A percentile compares a stretch with the other conserved stretches of the same genome.
Evolutionary conservation across 768 basidiomycete species (phyloP).

Genomic region (Agrocybe pediades): DNA sequence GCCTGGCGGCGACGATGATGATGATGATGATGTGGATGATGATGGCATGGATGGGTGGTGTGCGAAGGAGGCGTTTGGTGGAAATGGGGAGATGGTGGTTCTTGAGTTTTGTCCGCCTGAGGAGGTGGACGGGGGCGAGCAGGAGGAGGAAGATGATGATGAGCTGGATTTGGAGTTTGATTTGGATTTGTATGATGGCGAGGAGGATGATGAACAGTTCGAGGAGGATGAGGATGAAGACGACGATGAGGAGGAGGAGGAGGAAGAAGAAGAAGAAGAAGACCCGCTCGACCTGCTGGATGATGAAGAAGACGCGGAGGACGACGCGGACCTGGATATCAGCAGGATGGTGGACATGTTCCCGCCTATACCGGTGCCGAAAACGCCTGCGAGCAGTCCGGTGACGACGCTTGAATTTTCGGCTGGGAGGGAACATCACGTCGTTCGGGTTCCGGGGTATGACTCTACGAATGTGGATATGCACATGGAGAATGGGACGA

Average conservation of each 20-base stretch:
- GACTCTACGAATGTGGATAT: too few species aligned
- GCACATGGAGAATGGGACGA: too few species aligned
- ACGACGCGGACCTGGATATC: constrained; percentile 49
- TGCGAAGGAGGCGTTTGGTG: constrained; percentile 48
- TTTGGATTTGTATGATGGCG: constrained; percentile 50
- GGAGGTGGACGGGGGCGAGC: too few species aligned
- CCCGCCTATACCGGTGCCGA: too few species aligned
- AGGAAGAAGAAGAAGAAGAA: constrained; percentile 42
- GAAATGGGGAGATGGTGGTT: too few species aligned
- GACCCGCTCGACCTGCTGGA: constrained; percentile 19
- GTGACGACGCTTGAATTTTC: too few species aligned
- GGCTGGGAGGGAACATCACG: too few species aligned
- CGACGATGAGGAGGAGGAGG: constrained; percentile 59
- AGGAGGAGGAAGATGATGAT: constrained; percentile 55
- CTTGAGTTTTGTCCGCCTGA: too few species aligned
- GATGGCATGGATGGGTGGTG: constrained; percentile 49
- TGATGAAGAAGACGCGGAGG: constrained; percentile 45
- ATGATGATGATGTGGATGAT: constrained; percentile 41
- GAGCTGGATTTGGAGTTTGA: constrained; percentile 40
- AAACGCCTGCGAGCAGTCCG: too few species aligned
- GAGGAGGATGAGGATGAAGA: constrained; percentile 51
- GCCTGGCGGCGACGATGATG: constrained; percentile 35
- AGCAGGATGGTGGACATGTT: constrained; percentile 44
- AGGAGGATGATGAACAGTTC: constrained; percentile 51
- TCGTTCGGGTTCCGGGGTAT: too few species aligned